phyloP scores from a whole-genome alignment of 192 early-diverging fungal genomes.

The Coemansia sp. region DNA sequence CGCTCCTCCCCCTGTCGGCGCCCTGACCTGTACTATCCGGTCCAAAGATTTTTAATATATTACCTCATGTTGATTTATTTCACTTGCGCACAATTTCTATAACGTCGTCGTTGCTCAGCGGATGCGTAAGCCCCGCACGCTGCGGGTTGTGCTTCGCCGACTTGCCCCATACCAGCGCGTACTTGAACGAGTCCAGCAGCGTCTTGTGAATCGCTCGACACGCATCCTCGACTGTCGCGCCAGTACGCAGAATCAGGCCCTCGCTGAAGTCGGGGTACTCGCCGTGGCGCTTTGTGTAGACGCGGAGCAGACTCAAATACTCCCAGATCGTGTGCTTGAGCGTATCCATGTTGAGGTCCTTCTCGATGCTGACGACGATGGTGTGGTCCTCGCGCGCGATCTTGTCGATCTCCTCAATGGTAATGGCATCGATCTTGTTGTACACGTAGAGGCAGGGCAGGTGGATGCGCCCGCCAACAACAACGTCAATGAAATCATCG shows the following conservation, averaged over 20 bases:
- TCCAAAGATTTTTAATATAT: background rate
- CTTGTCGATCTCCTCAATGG: conserved; percentile 92
- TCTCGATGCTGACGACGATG: conserved; percentile 88
- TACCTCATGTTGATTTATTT: background rate
- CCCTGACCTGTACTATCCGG: background rate
- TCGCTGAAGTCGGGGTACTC: conserved; percentile 94
- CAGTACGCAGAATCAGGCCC: conserved; percentile 84
- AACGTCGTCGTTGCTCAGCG: conserved; percentile 93
- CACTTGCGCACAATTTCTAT: conserved; percentile 77
- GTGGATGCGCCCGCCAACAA: conserved; percentile 96
- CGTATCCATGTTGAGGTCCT: conserved; percentile 89
- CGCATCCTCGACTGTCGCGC: conserved; percentile 79
- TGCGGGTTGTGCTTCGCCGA: conserved; percentile 98
- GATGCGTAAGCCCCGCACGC: conserved; percentile 82
- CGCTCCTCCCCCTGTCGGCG: background rate
- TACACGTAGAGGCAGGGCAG: conserved; percentile 93
- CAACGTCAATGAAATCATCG: conserved; percentile 98
- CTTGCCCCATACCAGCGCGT: conserved; percentile 95
- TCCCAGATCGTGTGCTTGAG: conserved; percentile 92
- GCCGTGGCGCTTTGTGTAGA: conserved; percentile 96
- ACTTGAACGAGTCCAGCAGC: conserved; percentile 86
- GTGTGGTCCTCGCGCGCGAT: conserved; percentile 89
- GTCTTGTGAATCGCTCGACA: conserved; percentile 90
- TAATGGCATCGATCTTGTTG: conserved; percentile 98
- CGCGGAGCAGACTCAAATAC: conserved; percentile 81